Percentiles rank a stretch among this genome's conserved stretches.
Evolutionary conservation across 768 basidiomycete species (phyloP).

Genomic region (Fomitopsis serialis): DNA sequence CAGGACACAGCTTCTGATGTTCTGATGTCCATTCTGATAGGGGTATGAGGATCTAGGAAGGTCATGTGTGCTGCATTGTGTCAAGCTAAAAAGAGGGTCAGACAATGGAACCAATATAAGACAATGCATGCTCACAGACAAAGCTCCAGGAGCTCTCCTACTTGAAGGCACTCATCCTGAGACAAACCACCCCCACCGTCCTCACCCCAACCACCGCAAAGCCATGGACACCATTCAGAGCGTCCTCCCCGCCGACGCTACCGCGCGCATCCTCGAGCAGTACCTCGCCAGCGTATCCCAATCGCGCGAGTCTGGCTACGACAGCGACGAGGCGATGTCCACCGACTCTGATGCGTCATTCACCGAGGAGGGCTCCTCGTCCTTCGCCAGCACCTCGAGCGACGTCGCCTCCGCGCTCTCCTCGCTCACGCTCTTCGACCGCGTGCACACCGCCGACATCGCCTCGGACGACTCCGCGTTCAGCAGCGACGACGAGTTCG

Average conservation of each 20-base stretch:
- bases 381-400: background rate
- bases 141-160: too few species aligned
- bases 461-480: slow-evolving; percentile 4
- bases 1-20: too few species aligned
- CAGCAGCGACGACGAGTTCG: slow-evolving; percentile 5
- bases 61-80: too few species aligned
- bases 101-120: too few species aligned
- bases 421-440: background rate
- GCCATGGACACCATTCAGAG: too few species aligned
- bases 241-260: background rate
- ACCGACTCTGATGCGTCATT: slow-evolving; percentile 1
- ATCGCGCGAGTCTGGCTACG: background rate
- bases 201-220: too few species aligned
- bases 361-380: background rate
- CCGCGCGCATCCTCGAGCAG: background rate
- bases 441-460: background rate
- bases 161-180: too few species aligned
- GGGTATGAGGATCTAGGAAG: too few species aligned
- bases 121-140: too few species aligned
- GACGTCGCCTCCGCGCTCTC: background rate
- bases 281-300: background rate
- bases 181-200: too few species aligned
- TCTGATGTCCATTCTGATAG: background rate
- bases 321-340: slow-evolving; percentile 4
- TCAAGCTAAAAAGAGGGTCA: too few species aligned